These are phyloP conservation scores for Trichoderma arundinaceum DNA, from an alignment of 2,329 filamentous ascomycete species.

Conservation along the genomic window DNA sequence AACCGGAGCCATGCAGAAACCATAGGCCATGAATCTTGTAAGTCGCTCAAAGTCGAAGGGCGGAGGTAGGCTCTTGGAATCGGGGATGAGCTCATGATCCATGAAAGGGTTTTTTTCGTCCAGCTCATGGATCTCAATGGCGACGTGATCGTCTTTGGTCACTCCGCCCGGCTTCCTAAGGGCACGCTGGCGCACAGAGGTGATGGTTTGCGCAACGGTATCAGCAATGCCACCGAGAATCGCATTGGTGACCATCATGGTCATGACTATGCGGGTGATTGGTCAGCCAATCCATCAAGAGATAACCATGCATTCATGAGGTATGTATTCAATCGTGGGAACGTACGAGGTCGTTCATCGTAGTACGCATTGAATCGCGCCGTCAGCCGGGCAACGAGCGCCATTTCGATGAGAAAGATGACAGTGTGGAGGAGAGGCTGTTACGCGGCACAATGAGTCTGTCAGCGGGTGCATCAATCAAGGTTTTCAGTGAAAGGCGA, in stretches of 20 bases:
- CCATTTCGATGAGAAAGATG: constrained; percentile 87
- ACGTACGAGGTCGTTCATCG: constrained; percentile 80
- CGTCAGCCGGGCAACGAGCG: constrained; percentile 78
- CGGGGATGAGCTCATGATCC: constrained; percentile 69
- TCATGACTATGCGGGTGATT: constrained; percentile 70
- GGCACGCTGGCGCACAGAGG: constrained; percentile 74
- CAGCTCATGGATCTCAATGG: constrained; percentile 88
- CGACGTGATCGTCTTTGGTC: constrained; percentile 71
- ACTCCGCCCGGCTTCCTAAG: constrained; percentile 65
- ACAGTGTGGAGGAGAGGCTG: constrained; percentile 88
- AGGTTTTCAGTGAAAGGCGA: not conserved
- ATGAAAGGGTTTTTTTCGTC: constrained; percentile 76
- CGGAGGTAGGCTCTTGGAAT: constrained; percentile 67
- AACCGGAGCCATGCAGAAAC: constrained; percentile 92
- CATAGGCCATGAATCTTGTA: constrained; percentile 95
- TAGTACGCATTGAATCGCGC: constrained; percentile 95
- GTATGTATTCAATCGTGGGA: not conserved
- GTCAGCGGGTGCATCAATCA: constrained; percentile 34
- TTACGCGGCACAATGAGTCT: not conserved
- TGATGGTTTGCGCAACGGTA: constrained; percentile 92
- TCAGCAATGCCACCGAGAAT: constrained; percentile 95
- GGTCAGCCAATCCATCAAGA: constrained; percentile 4
- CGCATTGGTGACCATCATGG: constrained; percentile 98
- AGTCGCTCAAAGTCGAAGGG: constrained; percentile 95
- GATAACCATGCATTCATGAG: not conserved